Conservation (phyloP, 1,284 basidiomycete species). For the Marasmius fiardii region DNA sequence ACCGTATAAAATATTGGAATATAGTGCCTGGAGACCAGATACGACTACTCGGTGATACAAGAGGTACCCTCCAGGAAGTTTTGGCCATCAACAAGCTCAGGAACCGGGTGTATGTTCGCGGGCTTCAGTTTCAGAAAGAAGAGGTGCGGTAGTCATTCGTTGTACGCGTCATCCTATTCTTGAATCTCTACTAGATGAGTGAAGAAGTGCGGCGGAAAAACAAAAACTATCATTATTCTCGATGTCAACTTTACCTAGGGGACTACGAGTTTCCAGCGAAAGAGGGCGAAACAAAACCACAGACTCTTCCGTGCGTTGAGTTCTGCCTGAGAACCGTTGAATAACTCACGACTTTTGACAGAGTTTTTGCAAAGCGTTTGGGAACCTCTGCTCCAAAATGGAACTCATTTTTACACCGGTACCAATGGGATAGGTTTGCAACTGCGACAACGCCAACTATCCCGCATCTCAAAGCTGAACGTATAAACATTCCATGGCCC, state of each 20-base stretch:
- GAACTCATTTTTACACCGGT: slow-evolving; percentile 47
- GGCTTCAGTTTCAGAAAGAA: slow-evolving; percentile 37
- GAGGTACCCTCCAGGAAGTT: slow-evolving; percentile 61
- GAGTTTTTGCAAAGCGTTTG: slow-evolving; percentile 73
- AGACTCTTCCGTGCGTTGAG: slow-evolving; percentile 42
- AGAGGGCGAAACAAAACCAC: slow-evolving; percentile 37
- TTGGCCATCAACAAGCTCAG: slow-evolving; percentile 66
- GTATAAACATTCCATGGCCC: slow-evolving; percentile 67
- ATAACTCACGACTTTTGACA: slow-evolving; percentile 23
- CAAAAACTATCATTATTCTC: slow-evolving; percentile 70
- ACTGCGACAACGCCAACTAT: slow-evolving; percentile 58
- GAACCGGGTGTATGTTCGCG: slow-evolving; percentile 60
- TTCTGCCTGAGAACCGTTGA: slow-evolving; percentile 8
- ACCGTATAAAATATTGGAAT: slow-evolving; percentile 83
- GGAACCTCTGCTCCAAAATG: slow-evolving; percentile 57
- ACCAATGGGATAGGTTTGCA: slow-evolving; percentile 66
- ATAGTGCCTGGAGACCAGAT: slow-evolving; percentile 81
- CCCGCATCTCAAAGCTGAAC: slow-evolving; percentile 40
- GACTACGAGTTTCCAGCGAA: slow-evolving; percentile 54
- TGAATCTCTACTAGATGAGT: neutral
- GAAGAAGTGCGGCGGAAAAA: slow-evolving; percentile 11
- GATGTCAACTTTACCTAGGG: slow-evolving; percentile 73
- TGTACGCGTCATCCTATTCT: neutral
- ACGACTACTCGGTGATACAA: slow-evolving; percentile 61
- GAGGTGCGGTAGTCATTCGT: neutral